phyloP scores from a whole-genome alignment of 1,139 yeast genomes.

The Pichia sp. region DNA sequence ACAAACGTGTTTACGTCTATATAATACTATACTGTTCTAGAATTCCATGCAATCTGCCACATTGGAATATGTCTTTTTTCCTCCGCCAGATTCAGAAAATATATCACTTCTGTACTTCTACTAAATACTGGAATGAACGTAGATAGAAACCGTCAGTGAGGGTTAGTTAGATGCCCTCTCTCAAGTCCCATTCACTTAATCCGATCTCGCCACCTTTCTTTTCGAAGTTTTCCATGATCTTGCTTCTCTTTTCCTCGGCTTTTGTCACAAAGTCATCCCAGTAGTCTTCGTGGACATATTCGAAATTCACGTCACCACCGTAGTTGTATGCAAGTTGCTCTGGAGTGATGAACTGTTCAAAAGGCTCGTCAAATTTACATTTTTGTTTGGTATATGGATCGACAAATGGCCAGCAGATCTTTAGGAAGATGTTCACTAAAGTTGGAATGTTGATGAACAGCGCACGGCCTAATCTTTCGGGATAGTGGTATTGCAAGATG shows the following conservation, averaged over 20 bases:
- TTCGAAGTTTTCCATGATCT: constrained; percentile 59
- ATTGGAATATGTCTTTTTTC: not conserved
- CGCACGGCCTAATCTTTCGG: constrained; percentile 58
- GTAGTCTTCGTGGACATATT: constrained; percentile 70
- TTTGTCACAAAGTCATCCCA: constrained; percentile 70
- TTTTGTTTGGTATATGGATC: constrained; percentile 64
- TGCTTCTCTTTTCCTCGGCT: constrained; percentile 51
- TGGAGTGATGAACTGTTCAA: constrained; percentile 48
- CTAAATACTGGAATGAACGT: too few relatives aligned
- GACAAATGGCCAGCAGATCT: constrained; percentile 58
- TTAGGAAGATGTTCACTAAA: constrained; percentile 55
- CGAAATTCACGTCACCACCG: constrained; percentile 55
- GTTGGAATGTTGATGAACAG: constrained; percentile 56
- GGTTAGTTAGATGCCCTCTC: constrained; percentile 26
- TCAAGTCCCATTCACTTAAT: constrained; percentile 44
- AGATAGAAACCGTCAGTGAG: too few relatives aligned
- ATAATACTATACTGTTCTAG: not conserved
- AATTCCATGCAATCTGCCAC: not conserved
- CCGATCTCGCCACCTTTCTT: constrained; percentile 71
- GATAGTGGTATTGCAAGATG: constrained; percentile 61
- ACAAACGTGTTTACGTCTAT: not conserved
- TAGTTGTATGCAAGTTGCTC: constrained; percentile 52
- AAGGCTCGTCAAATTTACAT: constrained; percentile 57
- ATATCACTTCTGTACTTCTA: not conserved
- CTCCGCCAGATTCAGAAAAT: not conserved